phyloP scores from a whole-genome alignment of 2,329 filamentous ascomycete genomes.

The Zymoseptoria tritici region DNA sequence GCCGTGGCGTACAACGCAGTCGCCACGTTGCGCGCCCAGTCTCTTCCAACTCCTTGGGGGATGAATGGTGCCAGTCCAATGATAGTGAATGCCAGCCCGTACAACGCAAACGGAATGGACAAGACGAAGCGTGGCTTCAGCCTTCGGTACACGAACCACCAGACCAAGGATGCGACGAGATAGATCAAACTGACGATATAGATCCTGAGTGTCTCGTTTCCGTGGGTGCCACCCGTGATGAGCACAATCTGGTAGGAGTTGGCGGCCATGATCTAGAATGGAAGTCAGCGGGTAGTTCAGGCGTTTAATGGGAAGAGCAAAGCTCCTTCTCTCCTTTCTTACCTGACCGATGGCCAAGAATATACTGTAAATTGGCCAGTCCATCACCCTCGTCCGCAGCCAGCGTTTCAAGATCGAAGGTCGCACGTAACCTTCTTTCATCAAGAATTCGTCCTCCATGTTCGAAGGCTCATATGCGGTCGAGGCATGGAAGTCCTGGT shows the following conservation, averaged over 20 bases:
- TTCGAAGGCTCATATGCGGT: not conserved
- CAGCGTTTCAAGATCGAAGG: conserved; percentile 52
- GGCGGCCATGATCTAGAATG: conserved; percentile 52
- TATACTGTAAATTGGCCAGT: conserved; percentile 56
- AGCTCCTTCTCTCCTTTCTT: no score
- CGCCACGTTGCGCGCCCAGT: conserved; percentile 51
- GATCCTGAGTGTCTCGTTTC: conserved; percentile 45
- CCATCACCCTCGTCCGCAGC: conserved; percentile 47
- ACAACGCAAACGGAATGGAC: conserved; percentile 52
- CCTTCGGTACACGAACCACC: conserved; percentile 54
- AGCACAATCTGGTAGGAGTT: conserved; percentile 60
- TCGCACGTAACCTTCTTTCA: conserved; percentile 47
- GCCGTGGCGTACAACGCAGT: conserved; percentile 54
- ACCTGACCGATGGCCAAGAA: conserved; percentile 39
- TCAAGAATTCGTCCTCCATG: conserved; percentile 40
- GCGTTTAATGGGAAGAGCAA: no score
- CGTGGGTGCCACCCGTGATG: conserved; percentile 52
- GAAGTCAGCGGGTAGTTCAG: no score
- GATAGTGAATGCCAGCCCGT: conserved; percentile 53
- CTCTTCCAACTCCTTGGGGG: conserved; percentile 31
- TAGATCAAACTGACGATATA: conserved; percentile 54
- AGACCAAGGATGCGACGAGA: conserved; percentile 47
- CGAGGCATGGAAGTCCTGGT: conserved; percentile 28
- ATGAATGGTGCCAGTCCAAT: conserved; percentile 53
- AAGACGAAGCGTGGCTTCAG: conserved; percentile 50